Conservation (phyloP, 2,329 filamentous ascomycete species). For the Pyrenophora seminiperda region DNA sequence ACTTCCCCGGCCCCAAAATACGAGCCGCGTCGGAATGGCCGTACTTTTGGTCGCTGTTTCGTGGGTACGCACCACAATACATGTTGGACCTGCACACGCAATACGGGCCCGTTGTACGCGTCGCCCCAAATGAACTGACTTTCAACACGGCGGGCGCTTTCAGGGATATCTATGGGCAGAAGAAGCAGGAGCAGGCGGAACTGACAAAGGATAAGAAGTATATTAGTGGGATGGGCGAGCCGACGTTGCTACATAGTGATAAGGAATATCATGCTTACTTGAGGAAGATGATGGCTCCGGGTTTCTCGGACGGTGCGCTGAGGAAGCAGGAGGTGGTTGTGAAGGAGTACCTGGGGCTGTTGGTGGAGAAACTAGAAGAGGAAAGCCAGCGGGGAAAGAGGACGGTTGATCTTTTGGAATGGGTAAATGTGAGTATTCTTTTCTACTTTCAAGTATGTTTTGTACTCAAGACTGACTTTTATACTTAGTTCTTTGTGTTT, state of each 20-base stretch:
- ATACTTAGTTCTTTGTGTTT: conserved; percentile 28
- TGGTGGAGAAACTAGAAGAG: neutral
- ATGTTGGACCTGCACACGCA: conserved; percentile 20
- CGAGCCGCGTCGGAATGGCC: conserved; percentile 29
- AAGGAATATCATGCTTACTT: neutral
- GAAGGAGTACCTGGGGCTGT: neutral
- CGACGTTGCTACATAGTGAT: neutral
- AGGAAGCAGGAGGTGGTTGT: conserved; percentile 2
- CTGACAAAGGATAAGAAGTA: neutral
- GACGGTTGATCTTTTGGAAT: too few relatives aligned
- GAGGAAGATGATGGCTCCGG: neutral
- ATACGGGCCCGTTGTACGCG: conserved; percentile 24
- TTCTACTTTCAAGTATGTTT: neutral
- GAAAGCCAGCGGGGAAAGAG: too few relatives aligned
- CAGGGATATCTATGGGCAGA: conserved; percentile 16
- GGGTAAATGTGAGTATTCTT: too few relatives aligned
- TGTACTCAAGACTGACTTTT: conserved; percentile 19
- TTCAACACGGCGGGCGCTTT: conserved; percentile 17
- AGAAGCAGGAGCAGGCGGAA: neutral
- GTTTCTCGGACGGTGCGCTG: conserved; percentile 1
- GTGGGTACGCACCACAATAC: conserved; percentile 18
- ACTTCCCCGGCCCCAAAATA: conserved; percentile 47
- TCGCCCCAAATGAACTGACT: conserved; percentile 22
- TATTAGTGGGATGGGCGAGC: neutral
- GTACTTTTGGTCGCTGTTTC: conserved; percentile 17